Evolutionary conservation across 2,329 filamentous ascomycete genomes (phyloP), one percentile per base, ranked within the genome.

Genomic region (Colletotrichum endophyticum): DNA sequence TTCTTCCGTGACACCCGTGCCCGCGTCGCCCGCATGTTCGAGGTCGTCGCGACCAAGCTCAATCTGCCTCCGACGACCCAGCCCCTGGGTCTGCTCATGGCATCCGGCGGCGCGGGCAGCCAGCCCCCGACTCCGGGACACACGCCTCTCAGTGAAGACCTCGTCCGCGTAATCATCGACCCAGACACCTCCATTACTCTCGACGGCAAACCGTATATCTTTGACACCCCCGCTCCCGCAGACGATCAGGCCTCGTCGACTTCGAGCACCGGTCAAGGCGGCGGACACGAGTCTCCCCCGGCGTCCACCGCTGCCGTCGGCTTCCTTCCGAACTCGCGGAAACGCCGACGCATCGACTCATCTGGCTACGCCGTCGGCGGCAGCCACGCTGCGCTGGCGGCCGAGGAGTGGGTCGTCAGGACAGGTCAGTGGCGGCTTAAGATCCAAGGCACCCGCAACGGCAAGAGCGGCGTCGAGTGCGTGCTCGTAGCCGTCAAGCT

Each of bases 11-110:
- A 94, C 63, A 91, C 93, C 7, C 94, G 94, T 79, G 89, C 91
- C 13, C 91, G 95, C 69, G 89, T 98, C 22, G 90, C 92, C 0
- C 93, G 92, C 71, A 87, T 98, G 8, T 92, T 98, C 78, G 93
- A 95, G 80, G 93, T 98, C 11, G 90, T 98, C n/a, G 92, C 94
- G 3, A 93, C 93, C 39, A 98, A 96, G 83, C 90, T 97, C 79
- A 94, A 93, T 78, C 84, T 96, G 8, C 92, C 94, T 13, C 87
- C 87, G 0, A 89, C 89, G 1, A 89, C 88, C 0, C 88, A 91
- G 75, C 91, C 94, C 0, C 84, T 94, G 1, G 93, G 94, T 9
- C 85, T 95, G 49, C 88, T 95, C 83, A 93, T 94, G 91, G 87
- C 90, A 64, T 88, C 91, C 5, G 92, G 92, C n/a, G 92, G 91